A percentile compares a stretch with the other conserved stretches of the same genome.
These are phyloP conservation scores for Apiosordaria backusii DNA, from an alignment of 495 filamentous ascomycete genomes.

Conservation along the genomic window DNA sequence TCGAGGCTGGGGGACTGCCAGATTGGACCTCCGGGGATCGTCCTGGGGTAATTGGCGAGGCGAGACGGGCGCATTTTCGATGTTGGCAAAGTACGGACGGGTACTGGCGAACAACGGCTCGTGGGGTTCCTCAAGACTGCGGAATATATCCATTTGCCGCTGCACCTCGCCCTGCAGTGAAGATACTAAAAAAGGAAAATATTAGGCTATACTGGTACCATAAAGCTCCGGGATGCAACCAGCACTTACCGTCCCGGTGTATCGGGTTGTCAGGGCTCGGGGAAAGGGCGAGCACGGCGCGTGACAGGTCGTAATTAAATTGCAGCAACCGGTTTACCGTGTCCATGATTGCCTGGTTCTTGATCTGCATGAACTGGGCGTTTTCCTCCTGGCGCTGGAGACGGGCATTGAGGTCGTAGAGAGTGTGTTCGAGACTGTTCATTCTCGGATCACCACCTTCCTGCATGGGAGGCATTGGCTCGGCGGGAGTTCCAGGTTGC, in stretches of 20 bases:
- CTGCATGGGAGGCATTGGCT: slow-evolving; percentile 62
- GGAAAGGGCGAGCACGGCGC: slow-evolving; percentile 64
- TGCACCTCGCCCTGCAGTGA: slow-evolving; percentile 80
- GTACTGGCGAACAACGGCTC: slow-evolving; percentile 71
- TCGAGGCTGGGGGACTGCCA: slow-evolving; percentile 46
- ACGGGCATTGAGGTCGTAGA: slow-evolving; percentile 75
- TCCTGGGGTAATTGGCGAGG: slow-evolving; percentile 87
- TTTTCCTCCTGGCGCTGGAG: slow-evolving; percentile 81
- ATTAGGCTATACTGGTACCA: slow-evolving; percentile 33
- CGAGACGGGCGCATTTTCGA: slow-evolving; percentile 82
- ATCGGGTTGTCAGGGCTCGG: slow-evolving; percentile 62
- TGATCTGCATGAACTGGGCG: slow-evolving; percentile 69
- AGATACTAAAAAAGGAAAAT: slow-evolving; percentile 53
- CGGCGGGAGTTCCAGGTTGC: slow-evolving; percentile 79
- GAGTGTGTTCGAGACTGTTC: slow-evolving; percentile 69
- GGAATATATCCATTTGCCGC: slow-evolving; percentile 73
- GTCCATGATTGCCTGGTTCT: slow-evolving; percentile 78
- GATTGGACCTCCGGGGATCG: slow-evolving; percentile 67
- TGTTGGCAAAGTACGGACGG: slow-evolving; percentile 70
- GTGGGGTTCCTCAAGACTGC: slow-evolving; percentile 65
- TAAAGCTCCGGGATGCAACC: slow-evolving; percentile 6
- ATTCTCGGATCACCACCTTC: slow-evolving; percentile 76
- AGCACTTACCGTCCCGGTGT: slow-evolving; percentile 59
- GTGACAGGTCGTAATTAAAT: slow-evolving; percentile 72
- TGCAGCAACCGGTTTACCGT: slow-evolving; percentile 66